Conservation (phyloP, 2,329 filamentous ascomycete species). For the Pestalotiopsis sp. region DNA sequence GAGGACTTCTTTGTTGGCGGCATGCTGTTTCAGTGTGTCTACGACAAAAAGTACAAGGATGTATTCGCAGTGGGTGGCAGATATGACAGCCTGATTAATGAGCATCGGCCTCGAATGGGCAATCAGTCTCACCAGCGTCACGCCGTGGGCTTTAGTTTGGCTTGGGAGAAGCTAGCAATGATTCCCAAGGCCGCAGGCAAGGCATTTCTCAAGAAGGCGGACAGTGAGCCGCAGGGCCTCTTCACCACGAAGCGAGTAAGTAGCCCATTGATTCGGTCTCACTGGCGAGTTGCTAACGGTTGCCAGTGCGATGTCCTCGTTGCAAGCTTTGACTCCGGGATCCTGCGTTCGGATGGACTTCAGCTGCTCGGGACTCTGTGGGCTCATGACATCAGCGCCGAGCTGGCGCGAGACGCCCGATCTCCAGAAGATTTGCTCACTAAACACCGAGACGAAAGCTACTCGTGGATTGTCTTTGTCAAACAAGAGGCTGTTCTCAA, state of each 20-base stretch:
- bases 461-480: constrained; percentile 87
- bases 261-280: constrained; percentile 16
- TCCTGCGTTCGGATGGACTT: constrained; percentile 76
- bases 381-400: constrained; percentile 82
- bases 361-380: constrained; percentile 80
- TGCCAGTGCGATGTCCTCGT: constrained; percentile 83
- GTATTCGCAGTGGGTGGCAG: constrained; percentile 93
- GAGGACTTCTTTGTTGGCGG: constrained; percentile 88
- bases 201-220: constrained; percentile 69
- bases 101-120: constrained; percentile 73
- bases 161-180: constrained; percentile 80
- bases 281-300: constrained; percentile 16
- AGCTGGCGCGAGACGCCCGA: constrained; percentile 79
- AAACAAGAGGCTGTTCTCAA: constrained; percentile 79
- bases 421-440: constrained; percentile 79
- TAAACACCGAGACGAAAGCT: constrained; percentile 74
- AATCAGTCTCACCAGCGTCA: constrained; percentile 68
- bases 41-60: constrained; percentile 80
- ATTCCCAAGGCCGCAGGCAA: constrained; percentile 60
- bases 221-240: constrained; percentile 62
- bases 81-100: constrained; percentile 87
- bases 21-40: constrained; percentile 86
- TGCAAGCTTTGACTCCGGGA: constrained; percentile 79
- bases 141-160: constrained; percentile 89
- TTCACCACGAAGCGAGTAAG: constrained; percentile 68